Percentiles rank a stretch among this genome's conserved stretches.
These are phyloP conservation scores for Paracoccidioides lutzii DNA, from an alignment of 2,329 filamentous ascomycete genomes.

Conservation along the genomic window DNA sequence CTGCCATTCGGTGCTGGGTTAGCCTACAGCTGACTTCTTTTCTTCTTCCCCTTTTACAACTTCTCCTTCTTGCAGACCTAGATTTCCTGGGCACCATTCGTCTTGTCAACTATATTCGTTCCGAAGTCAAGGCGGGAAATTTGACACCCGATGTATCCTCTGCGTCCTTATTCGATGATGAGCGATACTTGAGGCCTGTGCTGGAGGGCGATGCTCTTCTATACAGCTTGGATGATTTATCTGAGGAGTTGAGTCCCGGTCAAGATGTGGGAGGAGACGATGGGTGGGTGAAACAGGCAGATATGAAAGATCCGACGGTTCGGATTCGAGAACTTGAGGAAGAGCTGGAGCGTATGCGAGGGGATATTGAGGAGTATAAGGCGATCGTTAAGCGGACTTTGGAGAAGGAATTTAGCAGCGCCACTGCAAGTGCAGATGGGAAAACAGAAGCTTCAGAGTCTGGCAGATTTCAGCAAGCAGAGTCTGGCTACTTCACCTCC, in stretches of 20 bases:
- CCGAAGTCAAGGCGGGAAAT: conserved; percentile 35
- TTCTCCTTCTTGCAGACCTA: conserved; percentile 35
- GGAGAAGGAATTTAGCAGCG: conserved; percentile 50
- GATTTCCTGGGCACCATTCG: conserved; percentile 65
- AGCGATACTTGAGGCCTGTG: conserved; percentile 69
- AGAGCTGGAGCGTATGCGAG: conserved; percentile 46
- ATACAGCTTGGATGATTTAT: conserved; percentile 71
- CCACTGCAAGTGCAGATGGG: conserved; percentile 16
- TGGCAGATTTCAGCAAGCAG: conserved; percentile 36
- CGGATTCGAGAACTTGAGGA: conserved; percentile 48
- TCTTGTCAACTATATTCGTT: conserved; percentile 55
- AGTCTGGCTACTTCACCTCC: conserved; percentile 50
- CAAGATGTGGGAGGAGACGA: neutral
- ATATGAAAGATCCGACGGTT: conserved; percentile 28
- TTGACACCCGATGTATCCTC: conserved; percentile 45
- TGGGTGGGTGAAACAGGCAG: conserved; percentile 16
- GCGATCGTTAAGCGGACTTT: conserved; percentile 53
- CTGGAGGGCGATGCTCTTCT: conserved; percentile 82
- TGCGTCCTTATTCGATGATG: conserved; percentile 54
- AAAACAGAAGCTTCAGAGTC: conserved; percentile 12
- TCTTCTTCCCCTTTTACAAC: conserved; percentile 14
- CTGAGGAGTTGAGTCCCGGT: conserved; percentile 12
- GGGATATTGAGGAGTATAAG: conserved; percentile 54
- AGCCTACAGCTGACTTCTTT: conserved; percentile 10
- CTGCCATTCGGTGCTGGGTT: neutral